Base-by-base conservation (phyloP, 164 flowering plant genomes). In the Kingdonia uniflora region DNA sequence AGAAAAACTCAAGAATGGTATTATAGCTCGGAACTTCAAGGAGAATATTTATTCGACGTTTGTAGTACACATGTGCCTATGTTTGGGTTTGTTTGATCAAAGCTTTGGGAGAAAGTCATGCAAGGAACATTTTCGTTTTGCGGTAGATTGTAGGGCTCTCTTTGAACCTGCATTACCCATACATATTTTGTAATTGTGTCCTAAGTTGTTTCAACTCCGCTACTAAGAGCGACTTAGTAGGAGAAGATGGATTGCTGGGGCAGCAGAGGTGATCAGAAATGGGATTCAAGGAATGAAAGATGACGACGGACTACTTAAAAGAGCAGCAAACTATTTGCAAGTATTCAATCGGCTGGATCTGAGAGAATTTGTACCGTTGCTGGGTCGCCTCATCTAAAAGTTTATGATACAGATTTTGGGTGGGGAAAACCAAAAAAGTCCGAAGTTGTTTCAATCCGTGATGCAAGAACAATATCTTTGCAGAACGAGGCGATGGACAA, bases 161-260 rank as follows among this genome's bases (percentile, higher is more conserved):
- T 21, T 61, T 6, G 52, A 50, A 1, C 62, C 49, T 6, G 65
- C 68, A 1, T 2, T 74, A 2, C 80, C 81, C 0, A 39, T 1
- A 54, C 67, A 0, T 81, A 74, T 35, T 71, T 76, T 17, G 84
- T 0, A 81, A 76, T 37, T 78, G 81, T 58, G 0, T 70, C 0
- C 45, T 33, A 0, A 2, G 15, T 14, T 39, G 61, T 10, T 14
- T 51, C 1, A 52, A 57, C 0, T 1, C 38, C 1, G 24, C 29
- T 2, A 47, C 40, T 29, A 65, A 29, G 17, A 21, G 37, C 0
- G 63, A 59, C 1, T 22, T 76, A 5, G 10, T 49, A 1, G 67
- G 69, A 14, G 64, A 68, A 37, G 49, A 66, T 21, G 78, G 80
- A 26, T 75, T 1, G 13, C 52, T 1, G 11, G 19, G 1, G 79